A percentile compares a stretch with the other conserved stretches of the same genome.
Conservation (phyloP, 805 yeast genomes). For the Yueomyces sp. region DNA sequence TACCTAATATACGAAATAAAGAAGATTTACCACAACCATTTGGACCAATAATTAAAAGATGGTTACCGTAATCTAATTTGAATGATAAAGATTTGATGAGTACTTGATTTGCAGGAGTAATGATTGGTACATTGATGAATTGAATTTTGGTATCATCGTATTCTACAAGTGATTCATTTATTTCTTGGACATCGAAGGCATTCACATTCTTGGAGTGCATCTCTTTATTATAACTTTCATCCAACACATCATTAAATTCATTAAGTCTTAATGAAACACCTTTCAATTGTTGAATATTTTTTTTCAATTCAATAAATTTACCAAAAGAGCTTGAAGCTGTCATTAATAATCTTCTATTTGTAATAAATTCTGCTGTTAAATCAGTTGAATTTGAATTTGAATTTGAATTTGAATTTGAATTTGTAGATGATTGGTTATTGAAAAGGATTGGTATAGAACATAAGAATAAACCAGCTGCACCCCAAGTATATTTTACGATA, state of each 20-base stretch:
- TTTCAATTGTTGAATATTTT: slow-evolving; percentile 66
- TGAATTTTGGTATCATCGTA: slow-evolving; percentile 49
- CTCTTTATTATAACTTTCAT: slow-evolving; percentile 22
- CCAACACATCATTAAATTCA: slow-evolving; percentile 52
- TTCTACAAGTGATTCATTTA: slow-evolving; percentile 15
- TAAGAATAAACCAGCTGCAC: slow-evolving; percentile 81
- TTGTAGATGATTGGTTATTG: slow-evolving; percentile 19
- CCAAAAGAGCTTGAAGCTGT: slow-evolving; percentile 85
- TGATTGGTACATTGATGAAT: slow-evolving; percentile 64
- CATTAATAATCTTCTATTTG: slow-evolving; percentile 71
- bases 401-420: slow-evolving; percentile 1
- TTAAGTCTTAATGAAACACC: slow-evolving; percentile 72
- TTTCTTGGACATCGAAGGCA: not conserved
- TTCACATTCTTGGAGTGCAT: not conserved
- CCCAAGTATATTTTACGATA: slow-evolving; percentile 86
- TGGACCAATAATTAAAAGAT: slow-evolving; percentile 84
- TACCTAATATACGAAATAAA: slow-evolving; percentile 78
- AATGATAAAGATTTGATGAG: slow-evolving; percentile 56
- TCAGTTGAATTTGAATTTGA: slow-evolving; percentile 7
- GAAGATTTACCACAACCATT: slow-evolving; percentile 96
- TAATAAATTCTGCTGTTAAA: slow-evolving; percentile 72
- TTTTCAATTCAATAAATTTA: slow-evolving; percentile 71
- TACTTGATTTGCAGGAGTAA: slow-evolving; percentile 74
- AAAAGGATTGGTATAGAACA: slow-evolving; percentile 85
- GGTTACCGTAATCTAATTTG: slow-evolving; percentile 67